Percentiles rank a stretch among this genome's conserved stretches.
Conservation (phyloP, 805 yeast genomes). For the Pichia kluyveri region DNA sequence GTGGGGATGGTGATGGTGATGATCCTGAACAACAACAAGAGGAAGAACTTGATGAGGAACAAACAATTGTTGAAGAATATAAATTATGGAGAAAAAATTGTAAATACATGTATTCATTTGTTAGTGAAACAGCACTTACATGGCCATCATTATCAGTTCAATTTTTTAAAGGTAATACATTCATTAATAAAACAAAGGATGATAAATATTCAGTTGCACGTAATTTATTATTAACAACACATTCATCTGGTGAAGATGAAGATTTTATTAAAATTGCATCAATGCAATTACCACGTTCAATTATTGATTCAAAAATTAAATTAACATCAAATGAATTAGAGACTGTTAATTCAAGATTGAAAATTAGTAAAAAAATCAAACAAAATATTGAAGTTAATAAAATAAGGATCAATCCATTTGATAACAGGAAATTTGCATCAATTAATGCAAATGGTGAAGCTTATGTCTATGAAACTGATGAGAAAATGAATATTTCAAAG, state of each 20-base stretch:
- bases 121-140: conserved; percentile 66
- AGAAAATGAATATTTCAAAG: conserved; percentile 13
- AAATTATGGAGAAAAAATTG: conserved; percentile 76
- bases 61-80: conserved; percentile 54
- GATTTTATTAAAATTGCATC: conserved; percentile 60
- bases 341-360: conserved; percentile 45
- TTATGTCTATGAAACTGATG: conserved; percentile 37
- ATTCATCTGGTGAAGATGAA: conserved; percentile 60
- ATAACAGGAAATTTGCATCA: conserved; percentile 47
- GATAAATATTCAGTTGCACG: conserved; percentile 28
- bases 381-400: conserved; percentile 64
- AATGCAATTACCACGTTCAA: conserved; percentile 46
- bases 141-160: conserved; percentile 81
- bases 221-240: conserved; percentile 58
- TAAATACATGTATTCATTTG: conserved; percentile 74
- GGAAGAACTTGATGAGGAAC: conserved; percentile 8
- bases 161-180: conserved; percentile 50
- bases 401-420: conserved; percentile 62
- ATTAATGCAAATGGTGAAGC: conserved; percentile 61
- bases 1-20: not conserved
- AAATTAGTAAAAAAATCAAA: conserved; percentile 49
- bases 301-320: conserved; percentile 16
- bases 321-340: conserved; percentile 20
- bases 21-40: not conserved
- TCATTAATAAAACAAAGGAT: conserved; percentile 18